Percentiles rank a stretch among this genome's conserved stretches.
Evolutionary conservation across 352 stramenopile species (phyloP).

Genomic region (Plasmopara muralis): DNA sequence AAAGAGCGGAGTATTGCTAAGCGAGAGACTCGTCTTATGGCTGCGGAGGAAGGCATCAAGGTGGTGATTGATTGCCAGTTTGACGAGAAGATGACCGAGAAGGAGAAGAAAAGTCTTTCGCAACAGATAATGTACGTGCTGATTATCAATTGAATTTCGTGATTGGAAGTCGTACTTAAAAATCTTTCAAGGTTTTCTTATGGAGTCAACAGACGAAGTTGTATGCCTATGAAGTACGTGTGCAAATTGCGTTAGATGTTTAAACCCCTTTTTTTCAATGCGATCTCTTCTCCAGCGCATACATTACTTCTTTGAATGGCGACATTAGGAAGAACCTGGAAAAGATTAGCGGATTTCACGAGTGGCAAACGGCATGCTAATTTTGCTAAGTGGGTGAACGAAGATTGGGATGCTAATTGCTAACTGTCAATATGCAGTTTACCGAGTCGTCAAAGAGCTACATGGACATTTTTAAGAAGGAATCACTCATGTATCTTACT

Average conservation of each 20-base stretch:
- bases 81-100: conserved; percentile 88
- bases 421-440: conserved; percentile 33
- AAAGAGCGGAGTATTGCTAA: conserved; percentile 60
- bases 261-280: neutral
- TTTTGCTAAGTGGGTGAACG: neutral
- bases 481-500: conserved; percentile 92
- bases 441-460: conserved; percentile 49
- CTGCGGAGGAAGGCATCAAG: conserved; percentile 69
- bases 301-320: conserved; percentile 63
- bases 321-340: conserved; percentile 75
- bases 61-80: conserved; percentile 94
- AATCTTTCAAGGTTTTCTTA: conserved; percentile 64
- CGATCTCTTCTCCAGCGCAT: conserved; percentile 24
- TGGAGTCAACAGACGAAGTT: conserved; percentile 61
- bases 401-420: neutral
- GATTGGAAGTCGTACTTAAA: neutral
- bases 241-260: neutral
- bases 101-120: conserved; percentile 90
- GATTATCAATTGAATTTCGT: neutral
- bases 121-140: conserved; percentile 90
- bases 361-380: conserved; percentile 54
- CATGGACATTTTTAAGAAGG: conserved; percentile 70
- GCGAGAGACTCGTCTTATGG: conserved; percentile 70
- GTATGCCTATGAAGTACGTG: conserved; percentile 43
- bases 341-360: conserved; percentile 88